Evolutionary conservation across 495 filamentous ascomycete species (phyloP), one percentile per base, ranked within the genome.

Genomic region (Talaromyces adpressus): DNA sequence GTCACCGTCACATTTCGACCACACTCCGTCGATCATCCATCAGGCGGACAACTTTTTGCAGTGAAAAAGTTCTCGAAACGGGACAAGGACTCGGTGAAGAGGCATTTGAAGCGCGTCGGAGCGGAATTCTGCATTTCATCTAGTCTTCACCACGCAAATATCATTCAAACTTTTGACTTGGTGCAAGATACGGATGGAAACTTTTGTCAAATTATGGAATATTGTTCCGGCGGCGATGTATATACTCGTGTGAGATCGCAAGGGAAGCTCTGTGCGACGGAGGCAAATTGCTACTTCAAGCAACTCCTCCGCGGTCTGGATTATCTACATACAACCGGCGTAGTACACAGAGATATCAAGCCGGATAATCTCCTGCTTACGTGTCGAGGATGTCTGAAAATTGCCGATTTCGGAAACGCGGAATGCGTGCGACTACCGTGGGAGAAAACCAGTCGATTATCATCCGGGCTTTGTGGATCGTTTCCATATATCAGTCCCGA

Each of bases 111-210:
- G 29, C 62, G 62, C 7, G 32, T 64, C 23, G 62, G 54, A 14
- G 62, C 62, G 3, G 62, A 64, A n/a, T 64, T 64, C n/a, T 64
- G 62, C 41, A 64, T 64, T 9, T 64, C 62, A 4, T 64, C 62
- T 0, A 64, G 54, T 18, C 41, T 64, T 14, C 32, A 23, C 27
- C 62, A 64, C 20, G 11, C n/a, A 14, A 64, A 64, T 59, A 54
- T 64, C 16, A 59, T 64, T 25, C 57, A 36, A 12, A 64, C 62
- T 18, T 57, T 29, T 8, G 62, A 64, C 29, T 54, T 64, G 20
- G 22, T 64, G 4, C 34, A 64, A 36, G 62, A 64, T 23, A 20
- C 27, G 6, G 47, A 51, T 25, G 62, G 39, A 6, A 51, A 27
- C 14, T 64, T 64, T 16, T 64, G 62, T n/a, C 54, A 58, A 16